These are phyloP conservation scores for Aspergillus aculeatus DNA, from an alignment of 2,329 filamentous ascomycete species.

Conservation along the genomic window DNA sequence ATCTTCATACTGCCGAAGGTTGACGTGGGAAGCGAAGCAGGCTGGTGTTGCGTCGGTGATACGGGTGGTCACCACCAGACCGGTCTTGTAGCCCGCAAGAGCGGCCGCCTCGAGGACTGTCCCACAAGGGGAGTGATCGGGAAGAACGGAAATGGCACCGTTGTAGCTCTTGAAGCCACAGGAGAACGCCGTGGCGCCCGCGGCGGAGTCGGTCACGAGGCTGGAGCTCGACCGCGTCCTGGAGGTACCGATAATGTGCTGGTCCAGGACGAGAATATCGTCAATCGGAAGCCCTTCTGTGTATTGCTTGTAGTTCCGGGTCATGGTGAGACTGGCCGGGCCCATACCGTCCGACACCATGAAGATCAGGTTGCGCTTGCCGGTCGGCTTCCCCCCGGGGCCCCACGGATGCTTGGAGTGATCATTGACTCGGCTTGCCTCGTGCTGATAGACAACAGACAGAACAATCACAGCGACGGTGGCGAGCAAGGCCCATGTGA, in stretches of 20 bases:
- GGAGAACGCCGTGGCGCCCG: conserved; percentile 95
- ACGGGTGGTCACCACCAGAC: conserved; percentile 89
- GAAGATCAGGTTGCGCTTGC: conserved; percentile 92
- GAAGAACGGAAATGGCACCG: conserved; percentile 86
- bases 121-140: conserved; percentile 81
- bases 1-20: conserved; percentile 77
- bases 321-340: conserved; percentile 82
- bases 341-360: conserved; percentile 99
- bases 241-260: conserved; percentile 86
- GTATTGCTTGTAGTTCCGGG: conserved; percentile 80
- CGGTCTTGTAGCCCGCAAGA: conserved; percentile 85
- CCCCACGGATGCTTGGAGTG: conserved; percentile 34
- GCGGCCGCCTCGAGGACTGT: conserved; percentile 94
- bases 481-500: conserved; percentile 78
- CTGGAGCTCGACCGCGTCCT: conserved; percentile 81
- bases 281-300: conserved; percentile 69
- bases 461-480: conserved; percentile 76
- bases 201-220: conserved; percentile 90
- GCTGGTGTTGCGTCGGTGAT: conserved; percentile 96
- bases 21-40: conserved; percentile 87
- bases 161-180: conserved; percentile 96
- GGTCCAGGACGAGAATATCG: conserved; percentile 76
- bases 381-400: conserved; percentile 46
- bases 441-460: conserved; percentile 75
- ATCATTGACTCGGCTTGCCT: conserved; percentile 46